These are phyloP conservation scores for Plasmodium coatneyi DNA, from an alignment of 169 alveolate genomes.

Conservation along the genomic window DNA sequence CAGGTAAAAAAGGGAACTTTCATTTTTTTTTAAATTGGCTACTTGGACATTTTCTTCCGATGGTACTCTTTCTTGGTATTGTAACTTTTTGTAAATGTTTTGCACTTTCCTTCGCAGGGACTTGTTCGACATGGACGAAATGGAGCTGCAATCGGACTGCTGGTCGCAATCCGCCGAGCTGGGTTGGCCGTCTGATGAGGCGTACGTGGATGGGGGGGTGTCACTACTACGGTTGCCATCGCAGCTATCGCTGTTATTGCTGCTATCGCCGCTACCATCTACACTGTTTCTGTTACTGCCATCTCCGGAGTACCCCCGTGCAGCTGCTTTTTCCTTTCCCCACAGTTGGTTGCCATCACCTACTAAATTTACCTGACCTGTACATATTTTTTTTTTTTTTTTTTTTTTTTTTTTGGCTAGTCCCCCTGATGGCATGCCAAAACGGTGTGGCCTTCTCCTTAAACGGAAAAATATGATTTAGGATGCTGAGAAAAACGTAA, in stretches of 20 bases:
- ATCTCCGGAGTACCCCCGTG: background rate
- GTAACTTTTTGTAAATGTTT: constrained; percentile 8
- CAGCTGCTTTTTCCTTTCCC: background rate
- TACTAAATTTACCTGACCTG: constrained; percentile 1
- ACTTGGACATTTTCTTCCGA: constrained; percentile 5
- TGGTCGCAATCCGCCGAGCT: constrained; percentile 8
- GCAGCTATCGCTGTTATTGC: background rate
- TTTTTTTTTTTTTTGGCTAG: background rate
- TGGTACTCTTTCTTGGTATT: constrained; percentile 17
- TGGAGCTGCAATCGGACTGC: background rate
- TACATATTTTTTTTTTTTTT: constrained; percentile 19
- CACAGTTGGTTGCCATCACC: background rate
- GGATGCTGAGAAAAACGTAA: constrained; percentile 17
- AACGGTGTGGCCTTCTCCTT: background rate
- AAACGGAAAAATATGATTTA: constrained; percentile 44
- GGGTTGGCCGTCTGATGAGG: background rate
- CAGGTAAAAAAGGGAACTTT: constrained; percentile 43
- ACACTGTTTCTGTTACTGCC: background rate
- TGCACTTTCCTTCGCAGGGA: constrained; percentile 19
- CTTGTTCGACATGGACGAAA: constrained; percentile 61
- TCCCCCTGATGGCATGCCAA: background rate
- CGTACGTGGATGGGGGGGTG: background rate
- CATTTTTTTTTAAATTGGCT: constrained; percentile 21
- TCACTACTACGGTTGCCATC: background rate
- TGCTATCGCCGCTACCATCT: background rate